Base-by-base conservation (phyloP, 176 grass and related monocot genomes). In the Aegilops sharonensis region DNA sequence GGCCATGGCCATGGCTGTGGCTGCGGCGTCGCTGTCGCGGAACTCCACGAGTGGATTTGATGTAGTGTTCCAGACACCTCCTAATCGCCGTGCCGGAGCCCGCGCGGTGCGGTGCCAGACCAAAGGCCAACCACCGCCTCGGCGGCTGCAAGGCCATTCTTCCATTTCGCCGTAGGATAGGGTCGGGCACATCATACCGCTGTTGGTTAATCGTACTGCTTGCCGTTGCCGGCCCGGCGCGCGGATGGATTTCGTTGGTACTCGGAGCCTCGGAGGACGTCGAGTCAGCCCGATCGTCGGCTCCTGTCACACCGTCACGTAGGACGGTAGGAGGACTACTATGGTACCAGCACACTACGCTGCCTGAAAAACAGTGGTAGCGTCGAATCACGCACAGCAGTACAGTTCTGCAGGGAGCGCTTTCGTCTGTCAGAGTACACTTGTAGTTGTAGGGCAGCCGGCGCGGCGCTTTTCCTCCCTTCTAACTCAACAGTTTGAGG, bases 11-110 rank as follows among this genome's bases (percentile, higher is more conserved):
- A n/a, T 27, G 32, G 75, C 25, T 31, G 56, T 40, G 14, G 36
- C 29, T 30, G 66, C 66, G 66, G 69, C 72, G 72, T 85, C 83
- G 83, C 87, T 84, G 87, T 85, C 82, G 42, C 40, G 5, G 66
- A 85, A 72, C 81, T 88, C 86, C 63, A 27, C 69, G 21, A 43
- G 9, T 23, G 69, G 69, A 72, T 72, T 72, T 42, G 9, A 13
- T 40, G 8, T 37, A 35, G 64, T 11, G n/a, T 37, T 14, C 18
- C 37, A 60, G 9, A 9, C 61, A 13, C 15, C 8, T 29, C 18
- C 30, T 2, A 83, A 72, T 50, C 1, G 21, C 67, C 48, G 66
- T 15, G 63, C 40, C 30, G 43, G 43, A 45, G 11, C 10, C 43
- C 43, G 43, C 3, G 43, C 9, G 3, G 37, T 39, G 40, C 40